Evolutionary conservation across 2,329 filamentous ascomycete genomes (phyloP).

Genomic region (Tolypocladium sp.): DNA sequence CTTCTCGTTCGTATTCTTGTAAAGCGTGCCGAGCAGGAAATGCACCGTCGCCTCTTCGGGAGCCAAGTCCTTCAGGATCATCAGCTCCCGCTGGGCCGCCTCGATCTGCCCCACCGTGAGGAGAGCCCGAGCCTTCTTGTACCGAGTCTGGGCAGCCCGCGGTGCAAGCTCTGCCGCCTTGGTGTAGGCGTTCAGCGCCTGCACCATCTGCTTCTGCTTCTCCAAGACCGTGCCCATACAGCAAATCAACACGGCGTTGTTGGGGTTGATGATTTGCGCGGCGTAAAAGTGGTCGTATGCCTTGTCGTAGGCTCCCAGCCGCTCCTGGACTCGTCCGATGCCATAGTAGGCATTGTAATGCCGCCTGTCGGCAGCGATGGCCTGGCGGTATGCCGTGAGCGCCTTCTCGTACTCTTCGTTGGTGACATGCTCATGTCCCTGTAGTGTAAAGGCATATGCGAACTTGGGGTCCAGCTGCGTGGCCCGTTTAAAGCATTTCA

Average conservation of each 20-base stretch:
- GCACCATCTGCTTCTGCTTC: constrained; percentile 72
- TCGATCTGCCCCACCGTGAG: constrained; percentile 65
- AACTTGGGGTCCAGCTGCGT: constrained; percentile 86
- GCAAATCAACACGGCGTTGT: constrained; percentile 84
- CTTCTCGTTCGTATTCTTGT: constrained; percentile 63
- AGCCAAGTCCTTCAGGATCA: constrained; percentile 81
- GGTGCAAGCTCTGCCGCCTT: constrained; percentile 78
- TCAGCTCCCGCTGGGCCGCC: constrained; percentile 70
- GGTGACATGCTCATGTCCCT: constrained; percentile 89
- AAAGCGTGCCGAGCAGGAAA: constrained; percentile 82
- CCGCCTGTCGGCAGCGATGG: constrained; percentile 74
- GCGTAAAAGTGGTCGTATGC: constrained; percentile 87
- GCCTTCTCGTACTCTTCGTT: constrained; percentile 98
- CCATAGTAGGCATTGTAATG: constrained; percentile 99
- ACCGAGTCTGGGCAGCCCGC: constrained; percentile 70
- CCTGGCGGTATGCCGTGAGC: constrained; percentile 74
- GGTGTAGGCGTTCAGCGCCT: constrained; percentile 72
- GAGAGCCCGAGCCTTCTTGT: constrained; percentile 85
- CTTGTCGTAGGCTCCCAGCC: constrained; percentile 82
- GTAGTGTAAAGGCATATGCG: constrained; percentile 90
- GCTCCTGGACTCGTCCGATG: constrained; percentile 73
- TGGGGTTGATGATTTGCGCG: constrained; percentile 83
- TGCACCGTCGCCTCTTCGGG: constrained; percentile 95
- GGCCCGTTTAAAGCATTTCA: constrained; percentile 89
- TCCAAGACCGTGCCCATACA: constrained; percentile 87